Base-by-base conservation (phyloP, 306 rosid species). In the Castanospermum australe region DNA sequence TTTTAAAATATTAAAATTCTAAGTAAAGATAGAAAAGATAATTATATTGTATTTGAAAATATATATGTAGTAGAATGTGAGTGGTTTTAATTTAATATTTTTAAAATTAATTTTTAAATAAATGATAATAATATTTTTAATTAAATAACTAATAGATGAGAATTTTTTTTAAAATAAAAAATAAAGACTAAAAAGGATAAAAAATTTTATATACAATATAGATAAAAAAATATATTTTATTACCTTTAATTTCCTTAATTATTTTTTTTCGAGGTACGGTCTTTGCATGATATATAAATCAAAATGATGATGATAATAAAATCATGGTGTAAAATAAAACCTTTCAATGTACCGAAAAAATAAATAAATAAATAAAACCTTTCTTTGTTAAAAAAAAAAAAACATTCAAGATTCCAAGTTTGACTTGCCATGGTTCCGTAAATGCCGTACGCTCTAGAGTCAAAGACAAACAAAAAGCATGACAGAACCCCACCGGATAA, bases 351-450 rank as follows among this genome's bases (percentile, higher is more conserved):
- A n/a, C n/a, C n/a, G n/a, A n/a, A n/a, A n/a, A n/a, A n/a, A n/a
- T n/a, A n/a, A n/a, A n/a, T n/a, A n/a, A n/a, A n/a, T n/a, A n/a
- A 61, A 33, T 17, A 62, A 62, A 35, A 44, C 6, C 24, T 33
- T 20, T 28, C n/a, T n/a, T n/a, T n/a, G n/a, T n/a, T n/a, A n/a
- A n/a, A n/a, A n/a, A n/a, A n/a, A n/a, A n/a, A n/a, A n/a, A n/a
- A n/a, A n/a, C n/a, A 39, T 67, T 67, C 28, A 72, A 70, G 65
- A 28, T 45, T 67, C 52, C 18, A 18, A 65, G 62, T 32, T 86
- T 80, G 87, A 89, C 86, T 8, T 22, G 35, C 44, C 64, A 3
- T 22, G 73, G 75, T 66, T 82, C 86, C 90, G 83, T 80, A 48
- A 57, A 68, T 18, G 64, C 84, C 92, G 92, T 89, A 86, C 86